Conservation (phyloP, 2,329 filamentous ascomycete genomes). For the Fusarium heterosporum region DNA sequence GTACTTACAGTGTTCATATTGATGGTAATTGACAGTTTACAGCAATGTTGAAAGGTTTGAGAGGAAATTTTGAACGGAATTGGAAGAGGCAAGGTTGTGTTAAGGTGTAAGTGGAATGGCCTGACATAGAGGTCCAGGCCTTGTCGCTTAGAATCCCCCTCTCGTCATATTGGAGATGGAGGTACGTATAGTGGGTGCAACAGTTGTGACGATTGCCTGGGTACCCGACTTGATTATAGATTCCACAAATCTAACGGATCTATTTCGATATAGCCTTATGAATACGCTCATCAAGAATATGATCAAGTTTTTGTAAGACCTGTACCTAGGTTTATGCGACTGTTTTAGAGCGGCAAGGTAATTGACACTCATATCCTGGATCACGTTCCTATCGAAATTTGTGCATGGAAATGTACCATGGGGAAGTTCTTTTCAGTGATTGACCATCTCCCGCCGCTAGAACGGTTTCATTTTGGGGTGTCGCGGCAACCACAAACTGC, state of each 20-base stretch:
- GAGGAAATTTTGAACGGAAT: slow-evolving; percentile 29
- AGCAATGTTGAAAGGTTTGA: slow-evolving; percentile 14
- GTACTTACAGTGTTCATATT: slow-evolving; percentile 68
- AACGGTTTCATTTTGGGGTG: slow-evolving; percentile 28
- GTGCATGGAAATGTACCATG: too few species aligned
- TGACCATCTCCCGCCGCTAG: slow-evolving; percentile 33
- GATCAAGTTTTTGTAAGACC: too few species aligned
- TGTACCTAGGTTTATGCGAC: too few species aligned
- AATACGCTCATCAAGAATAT: too few species aligned
- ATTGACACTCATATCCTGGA: too few species aligned
- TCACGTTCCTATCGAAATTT: too few species aligned
- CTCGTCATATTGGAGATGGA: not conserved
- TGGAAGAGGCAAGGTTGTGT: slow-evolving; percentile 41
- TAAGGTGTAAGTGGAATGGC: slow-evolving; percentile 47
- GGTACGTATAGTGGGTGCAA: slow-evolving; percentile 36
- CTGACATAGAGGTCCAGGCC: slow-evolving; percentile 46
- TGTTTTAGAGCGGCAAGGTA: too few species aligned
- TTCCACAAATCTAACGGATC: too few species aligned
- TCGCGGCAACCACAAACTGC: slow-evolving; percentile 39
- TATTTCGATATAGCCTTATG: too few species aligned
- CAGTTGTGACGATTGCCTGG: not conserved
- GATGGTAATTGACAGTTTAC: slow-evolving; percentile 15
- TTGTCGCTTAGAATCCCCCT: slow-evolving; percentile 38
- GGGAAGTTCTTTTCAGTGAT: slow-evolving; percentile 2
- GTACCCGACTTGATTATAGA: too few species aligned